Evolutionary conservation across 1,284 basidiomycete genomes (phyloP).

Genomic region (Ustilago shanxiensis): DNA sequence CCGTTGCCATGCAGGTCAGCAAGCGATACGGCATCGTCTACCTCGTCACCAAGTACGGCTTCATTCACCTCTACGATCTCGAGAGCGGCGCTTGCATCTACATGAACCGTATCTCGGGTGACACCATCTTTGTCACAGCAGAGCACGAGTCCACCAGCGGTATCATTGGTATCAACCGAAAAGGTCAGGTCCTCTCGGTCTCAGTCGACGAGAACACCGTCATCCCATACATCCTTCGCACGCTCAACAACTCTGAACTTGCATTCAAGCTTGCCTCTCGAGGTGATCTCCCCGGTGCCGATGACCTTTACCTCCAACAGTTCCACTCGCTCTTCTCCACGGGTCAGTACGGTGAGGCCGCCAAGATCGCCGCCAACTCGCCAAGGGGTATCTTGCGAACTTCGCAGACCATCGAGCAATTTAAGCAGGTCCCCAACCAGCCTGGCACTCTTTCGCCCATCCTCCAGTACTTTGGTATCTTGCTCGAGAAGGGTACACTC

Average conservation of each 20-base stretch:
- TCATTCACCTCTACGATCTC: conserved; percentile 99
- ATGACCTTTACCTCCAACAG: conserved; percentile 95
- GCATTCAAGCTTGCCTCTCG: conserved; percentile 98
- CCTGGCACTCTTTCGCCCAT: conserved; percentile 95
- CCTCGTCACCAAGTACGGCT: conserved; percentile 98
- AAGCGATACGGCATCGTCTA: conserved; percentile 97
- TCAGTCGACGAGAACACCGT: conserved; percentile 96
- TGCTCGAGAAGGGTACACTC: conserved; percentile 96
- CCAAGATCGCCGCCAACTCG: conserved; percentile 97
- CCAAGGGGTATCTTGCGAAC: conserved; percentile 96
- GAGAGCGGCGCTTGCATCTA: conserved; percentile 99
- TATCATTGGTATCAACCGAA: conserved; percentile 99
- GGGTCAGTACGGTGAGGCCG: conserved; percentile 94
- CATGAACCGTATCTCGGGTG: conserved; percentile 99
- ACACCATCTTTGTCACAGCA: conserved; percentile 98
- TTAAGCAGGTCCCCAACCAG: conserved; percentile 93
- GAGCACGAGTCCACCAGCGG: conserved; percentile 94
- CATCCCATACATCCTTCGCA: conserved; percentile 92
- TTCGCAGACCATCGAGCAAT: conserved; percentile 94
- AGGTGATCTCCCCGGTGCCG: conserved; percentile 96
- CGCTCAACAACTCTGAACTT: conserved; percentile 96
- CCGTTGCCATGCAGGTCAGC: conserved; percentile 99
- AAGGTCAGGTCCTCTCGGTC: conserved; percentile 97
- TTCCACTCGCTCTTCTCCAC: conserved; percentile 92
- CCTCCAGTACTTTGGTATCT: conserved; percentile 96